Conservation (phyloP, 192 early-diverging fungal species). For the Backusella tuberculispora region DNA sequence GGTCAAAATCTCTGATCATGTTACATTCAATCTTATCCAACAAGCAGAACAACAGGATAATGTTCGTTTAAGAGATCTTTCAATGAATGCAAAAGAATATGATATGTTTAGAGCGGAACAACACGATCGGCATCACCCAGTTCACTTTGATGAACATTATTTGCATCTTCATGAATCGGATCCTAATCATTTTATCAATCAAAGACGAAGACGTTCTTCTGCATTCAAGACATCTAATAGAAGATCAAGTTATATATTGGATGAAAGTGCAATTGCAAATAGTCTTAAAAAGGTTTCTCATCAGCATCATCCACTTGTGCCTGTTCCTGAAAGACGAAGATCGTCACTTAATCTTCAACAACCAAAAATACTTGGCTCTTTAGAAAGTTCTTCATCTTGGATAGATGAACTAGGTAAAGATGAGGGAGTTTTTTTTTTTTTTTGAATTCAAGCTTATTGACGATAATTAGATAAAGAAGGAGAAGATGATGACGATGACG, state of each 20-base stretch:
- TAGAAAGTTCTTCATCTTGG: not conserved
- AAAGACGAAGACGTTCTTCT: not conserved
- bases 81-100: not conserved
- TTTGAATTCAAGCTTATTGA: not conserved
- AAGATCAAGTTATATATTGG: conserved; percentile 3
- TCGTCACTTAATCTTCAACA: not conserved
- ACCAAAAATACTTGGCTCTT: not conserved
- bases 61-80: not conserved
- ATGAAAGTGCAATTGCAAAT: conserved; percentile 11
- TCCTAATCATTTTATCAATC: not conserved
- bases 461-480: not conserved
- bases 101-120: not conserved
- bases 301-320: not conserved
- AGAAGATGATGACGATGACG: not conserved
- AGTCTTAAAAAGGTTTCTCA: not conserved
- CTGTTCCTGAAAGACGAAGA: not conserved
- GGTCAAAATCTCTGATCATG: not conserved
- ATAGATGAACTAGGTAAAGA: not conserved
- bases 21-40: not conserved
- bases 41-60: not conserved
- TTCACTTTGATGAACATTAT: not conserved
- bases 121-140: too few relatives aligned
- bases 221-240: conserved; percentile 7
- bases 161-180: not conserved
- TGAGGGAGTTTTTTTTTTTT: not conserved